These are phyloP conservation scores for Saccharomycopsis selenospora DNA, from an alignment of 805 yeast genomes.

Conservation along the genomic window DNA sequence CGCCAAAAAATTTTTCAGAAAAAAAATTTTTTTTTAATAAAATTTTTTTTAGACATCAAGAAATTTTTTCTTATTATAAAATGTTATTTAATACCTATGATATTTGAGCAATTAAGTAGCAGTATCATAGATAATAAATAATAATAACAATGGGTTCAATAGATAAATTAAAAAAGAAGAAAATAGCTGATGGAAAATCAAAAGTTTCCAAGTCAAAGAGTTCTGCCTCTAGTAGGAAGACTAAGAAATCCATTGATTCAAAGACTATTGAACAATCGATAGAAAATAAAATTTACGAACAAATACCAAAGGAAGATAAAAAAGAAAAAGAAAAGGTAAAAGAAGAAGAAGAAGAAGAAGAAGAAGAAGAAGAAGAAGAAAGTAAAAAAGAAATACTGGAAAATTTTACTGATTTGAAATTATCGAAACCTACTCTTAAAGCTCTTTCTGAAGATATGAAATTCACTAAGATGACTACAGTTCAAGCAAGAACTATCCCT, in stretches of 20 bases:
- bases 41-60: no score
- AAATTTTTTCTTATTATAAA: no score
- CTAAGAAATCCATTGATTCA: no score
- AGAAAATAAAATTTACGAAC: not conserved
- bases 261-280: not conserved
- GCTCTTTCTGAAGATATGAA: conserved; percentile 80
- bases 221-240: no score
- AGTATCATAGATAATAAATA: no score
- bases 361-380: conserved; percentile 23
- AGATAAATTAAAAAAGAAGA: conserved; percentile 1
- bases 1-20: no score
- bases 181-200: not conserved
- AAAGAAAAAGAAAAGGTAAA: conserved; percentile 27
- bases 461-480: conserved; percentile 84
- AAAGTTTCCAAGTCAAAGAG: not conserved
- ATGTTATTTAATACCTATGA: no score
- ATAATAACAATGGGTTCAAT: not conserved
- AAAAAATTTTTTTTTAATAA: no score
- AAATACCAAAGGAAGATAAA: not conserved
- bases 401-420: conserved; percentile 43
- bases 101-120: no score
- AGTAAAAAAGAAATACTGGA: conserved; percentile 17
- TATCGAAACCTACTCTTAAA: conserved; percentile 75
- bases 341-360: conserved; percentile 23
- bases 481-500: conserved; percentile 93